Base-by-base conservation (phyloP, 179 eudicot genomes). In the Silene noctiflora region DNA sequence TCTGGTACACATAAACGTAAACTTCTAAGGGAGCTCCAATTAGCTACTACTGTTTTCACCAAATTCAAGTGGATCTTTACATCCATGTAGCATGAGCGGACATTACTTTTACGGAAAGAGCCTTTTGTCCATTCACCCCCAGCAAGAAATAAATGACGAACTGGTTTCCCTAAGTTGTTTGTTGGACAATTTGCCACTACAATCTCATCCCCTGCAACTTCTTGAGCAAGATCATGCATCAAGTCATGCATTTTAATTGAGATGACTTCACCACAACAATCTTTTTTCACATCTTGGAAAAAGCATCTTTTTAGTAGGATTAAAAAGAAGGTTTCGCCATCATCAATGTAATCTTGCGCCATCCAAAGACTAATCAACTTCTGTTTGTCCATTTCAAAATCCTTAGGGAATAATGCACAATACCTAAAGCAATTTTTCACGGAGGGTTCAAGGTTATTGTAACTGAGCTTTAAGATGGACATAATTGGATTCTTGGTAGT, bases 201-300 rank as follows among this genome's bases (percentile, higher is more conserved):
- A 17, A 77, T 35, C 39, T 80, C 56, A 1, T 22, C 1, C 3
- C 72, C 73, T 0, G 79, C 83, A 4, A 71, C 67, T 17, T 39
- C 25, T 2, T 39, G 55, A 14, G 83, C 83, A 31, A 81, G 66
- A 16, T 77, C 78, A 13, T 74, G 84, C 21, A 81, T 48, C 5
- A 71, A 29, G 44, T 75, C 79, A 16, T 81, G 81, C 63, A 81
- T 64, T 58, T 78, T 84, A 78, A 82, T 79, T 12, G 64, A 69
- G 3, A 21, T 4, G 7, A 22, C 46, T 1, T 16, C 25, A 33
- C 67, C 73, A 33, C 46, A 48, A 12, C 46, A 21, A 9, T 21
- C 4, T 11, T 31, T 48, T 31, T 0, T 8, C 17, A 51, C n/a
- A 2, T 74, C 75, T 21, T 81, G 67, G 42, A 77, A 73, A 16